Evolutionary conservation across 768 basidiomycete species (phyloP).

Genomic region (Boletus tomentosulus): DNA sequence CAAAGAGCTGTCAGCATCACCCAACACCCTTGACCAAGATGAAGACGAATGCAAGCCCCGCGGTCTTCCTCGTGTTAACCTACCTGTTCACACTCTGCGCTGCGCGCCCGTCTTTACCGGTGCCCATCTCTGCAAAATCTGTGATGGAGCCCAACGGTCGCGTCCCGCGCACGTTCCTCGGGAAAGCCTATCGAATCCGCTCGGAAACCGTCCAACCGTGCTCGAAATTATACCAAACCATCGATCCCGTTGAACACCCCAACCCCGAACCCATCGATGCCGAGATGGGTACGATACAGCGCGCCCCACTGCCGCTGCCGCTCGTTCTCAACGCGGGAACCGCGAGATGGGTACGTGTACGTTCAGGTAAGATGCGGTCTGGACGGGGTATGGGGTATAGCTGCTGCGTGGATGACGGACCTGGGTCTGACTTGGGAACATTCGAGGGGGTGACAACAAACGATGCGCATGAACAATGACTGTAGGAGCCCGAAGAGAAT

Average conservation of each 20-base stretch:
- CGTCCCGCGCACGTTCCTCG: slow-evolving; percentile 13
- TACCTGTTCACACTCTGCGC: slow-evolving; percentile 7
- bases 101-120: slow-evolving; percentile 1
- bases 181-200: slow-evolving; percentile 8
- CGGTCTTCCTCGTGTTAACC: slow-evolving; percentile 6
- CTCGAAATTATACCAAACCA: background rate
- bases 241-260: background rate
- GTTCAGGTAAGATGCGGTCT: background rate
- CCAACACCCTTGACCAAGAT: background rate
- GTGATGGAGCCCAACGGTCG: background rate
- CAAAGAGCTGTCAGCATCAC: background rate
- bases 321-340: slow-evolving; percentile 1
- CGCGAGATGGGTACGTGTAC: background rate
- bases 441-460: background rate
- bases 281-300: background rate
- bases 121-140: background rate
- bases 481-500: no score
- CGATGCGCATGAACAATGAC: background rate
- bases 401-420: background rate
- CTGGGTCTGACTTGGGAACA: background rate
- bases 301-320: background rate
- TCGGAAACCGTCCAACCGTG: background rate
- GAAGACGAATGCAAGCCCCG: background rate
- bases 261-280: background rate
- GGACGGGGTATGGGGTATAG: background rate